A percentile compares a stretch with the other conserved stretches of the same genome.
Conservation (phyloP, 78 protist genomes). For the Thecamonas trahens region DNA sequence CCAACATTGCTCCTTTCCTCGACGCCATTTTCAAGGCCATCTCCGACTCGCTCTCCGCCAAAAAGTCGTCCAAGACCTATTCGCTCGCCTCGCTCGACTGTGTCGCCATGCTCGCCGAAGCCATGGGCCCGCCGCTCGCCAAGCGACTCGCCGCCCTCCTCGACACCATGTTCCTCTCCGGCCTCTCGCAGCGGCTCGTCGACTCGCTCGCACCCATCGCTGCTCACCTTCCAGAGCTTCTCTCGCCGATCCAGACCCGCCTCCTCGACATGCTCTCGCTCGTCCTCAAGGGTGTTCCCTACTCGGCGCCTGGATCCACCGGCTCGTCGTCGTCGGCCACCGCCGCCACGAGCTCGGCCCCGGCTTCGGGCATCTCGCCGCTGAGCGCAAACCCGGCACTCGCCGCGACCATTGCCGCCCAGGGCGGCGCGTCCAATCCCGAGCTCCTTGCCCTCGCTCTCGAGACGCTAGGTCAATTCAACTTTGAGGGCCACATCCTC, state of each 20-base stretch:
- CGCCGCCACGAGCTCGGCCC: not conserved
- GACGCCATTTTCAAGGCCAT: not conserved
- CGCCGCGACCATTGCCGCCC: slow-evolving; percentile 18
- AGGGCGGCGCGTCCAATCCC: slow-evolving; percentile 5
- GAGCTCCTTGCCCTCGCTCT: slow-evolving; percentile 44
- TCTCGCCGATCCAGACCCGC: slow-evolving; percentile 4
- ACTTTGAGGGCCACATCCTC: slow-evolving; percentile 51
- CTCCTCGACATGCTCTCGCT: not conserved
- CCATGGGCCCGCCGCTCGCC: not conserved
- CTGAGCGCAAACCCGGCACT: not conserved
- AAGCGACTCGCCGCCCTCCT: not conserved
- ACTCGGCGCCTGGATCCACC: not conserved
- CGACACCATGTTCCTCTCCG: too few species aligned
- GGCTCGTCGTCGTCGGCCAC: slow-evolving; percentile 22
- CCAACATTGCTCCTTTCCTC: not conserved
- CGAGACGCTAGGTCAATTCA: slow-evolving; percentile 63
- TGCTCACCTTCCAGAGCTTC: not conserved
- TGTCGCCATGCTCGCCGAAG: slow-evolving; percentile 14
- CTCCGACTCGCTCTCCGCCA: not conserved
- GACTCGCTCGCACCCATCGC: not conserved
- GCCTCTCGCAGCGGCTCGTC: too few species aligned
- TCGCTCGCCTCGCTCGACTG: slow-evolving; percentile 12
- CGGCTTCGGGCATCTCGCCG: not conserved
- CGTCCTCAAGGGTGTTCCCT: not conserved
- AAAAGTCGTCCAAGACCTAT: not conserved